phyloP scores from a whole-genome alignment of 768 basidiomycete genomes.

The Macrolepiota fuliginosa region DNA sequence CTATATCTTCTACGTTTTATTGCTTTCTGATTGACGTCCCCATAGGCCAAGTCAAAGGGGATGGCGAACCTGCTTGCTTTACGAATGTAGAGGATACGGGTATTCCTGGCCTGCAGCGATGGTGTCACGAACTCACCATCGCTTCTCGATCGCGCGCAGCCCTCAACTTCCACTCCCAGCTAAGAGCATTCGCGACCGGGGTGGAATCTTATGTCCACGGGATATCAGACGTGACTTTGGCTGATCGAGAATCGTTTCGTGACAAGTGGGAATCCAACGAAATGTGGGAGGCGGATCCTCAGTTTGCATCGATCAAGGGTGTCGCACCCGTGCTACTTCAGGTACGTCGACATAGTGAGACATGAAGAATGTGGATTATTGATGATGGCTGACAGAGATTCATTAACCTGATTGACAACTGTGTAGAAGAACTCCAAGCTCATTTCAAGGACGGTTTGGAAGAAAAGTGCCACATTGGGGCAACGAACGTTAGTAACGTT shows the following conservation, averaged over 20 bases:
- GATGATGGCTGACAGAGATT: conserved; percentile 40
- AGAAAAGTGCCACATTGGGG: conserved; percentile 54
- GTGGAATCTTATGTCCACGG: conserved; percentile 49
- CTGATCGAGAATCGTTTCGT: conserved; percentile 48
- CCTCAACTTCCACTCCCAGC: conserved; percentile 41
- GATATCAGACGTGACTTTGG: conserved; percentile 48
- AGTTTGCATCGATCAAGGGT: conserved; percentile 26
- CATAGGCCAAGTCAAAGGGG: conserved; percentile 56
- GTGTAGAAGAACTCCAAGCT: conserved; percentile 44
- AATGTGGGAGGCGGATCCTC: conserved; percentile 13
- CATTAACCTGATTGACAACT: conserved; percentile 37
- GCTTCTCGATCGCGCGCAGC: conserved; percentile 48
- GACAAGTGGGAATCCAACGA: conserved; percentile 49
- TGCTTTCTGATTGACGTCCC: not conserved
- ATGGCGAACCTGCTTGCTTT: conserved; percentile 57
- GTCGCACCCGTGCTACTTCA: conserved; percentile 42
- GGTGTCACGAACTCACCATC: conserved; percentile 55
- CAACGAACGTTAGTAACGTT: conserved; percentile 37
- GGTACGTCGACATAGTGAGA: conserved; percentile 24
- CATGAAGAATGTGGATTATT: not conserved
- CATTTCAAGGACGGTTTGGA: conserved; percentile 55
- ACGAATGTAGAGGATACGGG: conserved; percentile 50
- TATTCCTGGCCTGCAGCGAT: conserved; percentile 53
- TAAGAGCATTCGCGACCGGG: conserved; percentile 47
- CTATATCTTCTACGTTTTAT: not conserved